Evolutionary conservation across 257 asterid species (phyloP), one percentile per base, ranked within the genome.

Genomic region (Knoxia roxburghii): DNA sequence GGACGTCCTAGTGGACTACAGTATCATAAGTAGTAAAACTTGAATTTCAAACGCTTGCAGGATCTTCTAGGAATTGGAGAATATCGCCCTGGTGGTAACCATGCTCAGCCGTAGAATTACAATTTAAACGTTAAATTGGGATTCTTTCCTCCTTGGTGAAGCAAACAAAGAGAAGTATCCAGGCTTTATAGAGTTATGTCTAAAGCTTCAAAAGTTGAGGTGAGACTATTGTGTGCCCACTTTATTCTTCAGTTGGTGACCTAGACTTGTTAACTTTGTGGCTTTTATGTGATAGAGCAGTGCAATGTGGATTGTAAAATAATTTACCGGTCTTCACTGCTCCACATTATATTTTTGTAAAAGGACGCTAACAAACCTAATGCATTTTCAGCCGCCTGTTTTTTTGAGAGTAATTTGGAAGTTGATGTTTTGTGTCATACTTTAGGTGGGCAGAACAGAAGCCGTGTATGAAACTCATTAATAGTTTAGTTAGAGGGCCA

Each of bases 41-140:
- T 51, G 41, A 60, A 46, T 30, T 14, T 57, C 59, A 70, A 64
- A 49, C 64, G 55, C 48, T 77, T 86, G 80, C 90, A 93, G 97
- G 98, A 93, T 82, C 85, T 93, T 79, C 96, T 93, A 35, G 98
- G 98, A 53, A 90, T 93, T 48, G 98, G 98, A 71, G 95, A 93
- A 79, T 93, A 88, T 76, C 86, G 90, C 15, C 87, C 95, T 39
- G 93, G 89, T 29, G 82, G 81, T 51, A 76, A 76, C 82, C 87
- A 75, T 79, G 51, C 68, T 65, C 68, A 75, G 74, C 46, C 73
- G 27, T 81, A 75, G 72, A 68, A 59, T 24, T 29, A 32, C 46
- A 32, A 8, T 24, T 56, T 61, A 61, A 46, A 41, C 39, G 30
- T 61, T 50, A 15, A 30, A 7, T 21, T 37, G 52, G 55, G 32